Evolutionary conservation across 2,329 filamentous ascomycete genomes (phyloP).

Genomic region (Fusarium anguioides): DNA sequence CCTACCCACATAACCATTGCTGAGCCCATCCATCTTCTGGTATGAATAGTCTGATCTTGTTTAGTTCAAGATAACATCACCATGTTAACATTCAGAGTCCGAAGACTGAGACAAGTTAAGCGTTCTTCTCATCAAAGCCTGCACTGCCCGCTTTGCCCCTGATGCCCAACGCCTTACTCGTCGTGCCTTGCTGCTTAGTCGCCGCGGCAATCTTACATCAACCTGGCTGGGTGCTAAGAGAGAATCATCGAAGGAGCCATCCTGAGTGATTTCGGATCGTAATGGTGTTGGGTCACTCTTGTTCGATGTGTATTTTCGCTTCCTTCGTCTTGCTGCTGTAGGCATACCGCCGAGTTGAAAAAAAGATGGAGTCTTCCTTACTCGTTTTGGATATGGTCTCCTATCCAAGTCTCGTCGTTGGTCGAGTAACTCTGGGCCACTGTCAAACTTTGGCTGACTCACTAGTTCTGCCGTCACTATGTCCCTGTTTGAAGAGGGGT

Average conservation of each 20-base stretch:
- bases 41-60: neutral
- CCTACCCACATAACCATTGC: neutral
- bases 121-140: conserved; percentile 48
- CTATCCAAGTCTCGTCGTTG: neutral
- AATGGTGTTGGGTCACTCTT: conserved; percentile 8
- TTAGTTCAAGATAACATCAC: neutral
- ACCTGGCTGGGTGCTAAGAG: neutral
- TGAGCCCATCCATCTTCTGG: neutral
- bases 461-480: conserved; percentile 18
- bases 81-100: conserved; percentile 9
- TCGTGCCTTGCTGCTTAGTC: conserved; percentile 36
- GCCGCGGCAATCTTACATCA: conserved; percentile 1
- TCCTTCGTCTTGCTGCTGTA: conserved; percentile 22
- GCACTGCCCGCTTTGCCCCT: conserved; percentile 49
- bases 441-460: conserved; percentile 13
- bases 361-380: conserved; percentile 48
- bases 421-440: neutral
- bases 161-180: conserved; percentile 51
- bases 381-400: conserved; percentile 14
- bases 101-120: conserved; percentile 47
- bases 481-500: conserved; percentile 42
- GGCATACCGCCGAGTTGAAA: conserved; percentile 43
- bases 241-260: conserved; percentile 16
- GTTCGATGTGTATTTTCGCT: conserved; percentile 7
- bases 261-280: neutral